phyloP scores from a whole-genome alignment of 2,329 filamentous ascomycete species.

The Arthrobotrys sphaeroides region DNA sequence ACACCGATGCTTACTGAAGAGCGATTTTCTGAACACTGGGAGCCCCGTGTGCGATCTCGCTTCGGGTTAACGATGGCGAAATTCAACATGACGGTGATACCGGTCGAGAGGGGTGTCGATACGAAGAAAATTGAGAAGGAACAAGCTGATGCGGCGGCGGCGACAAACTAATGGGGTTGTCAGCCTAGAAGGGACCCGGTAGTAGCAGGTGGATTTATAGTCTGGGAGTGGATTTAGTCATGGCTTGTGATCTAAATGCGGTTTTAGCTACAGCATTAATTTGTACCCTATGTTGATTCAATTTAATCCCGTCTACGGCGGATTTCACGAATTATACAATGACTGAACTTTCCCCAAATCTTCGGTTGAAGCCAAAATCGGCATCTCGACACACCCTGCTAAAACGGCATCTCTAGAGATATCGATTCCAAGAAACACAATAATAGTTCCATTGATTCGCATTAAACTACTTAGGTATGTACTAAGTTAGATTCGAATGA shows the following conservation, averaged over 20 bases:
- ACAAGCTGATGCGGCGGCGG: conserved; percentile 24
- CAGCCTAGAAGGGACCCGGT: neutral
- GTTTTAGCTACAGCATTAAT: neutral
- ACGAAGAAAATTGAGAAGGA: conserved; percentile 56
- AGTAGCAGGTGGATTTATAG: no score
- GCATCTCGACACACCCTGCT: no score
- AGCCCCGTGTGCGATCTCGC: conserved; percentile 60
- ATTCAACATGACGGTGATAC: conserved; percentile 62
- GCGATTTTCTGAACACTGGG: conserved; percentile 62
- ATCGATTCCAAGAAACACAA: no score
- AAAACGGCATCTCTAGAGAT: no score
- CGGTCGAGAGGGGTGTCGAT: conserved; percentile 61
- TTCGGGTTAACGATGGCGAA: conserved; percentile 63
- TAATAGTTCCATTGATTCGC: neutral
- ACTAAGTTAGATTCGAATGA: neutral
- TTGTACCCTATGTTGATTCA: neutral
- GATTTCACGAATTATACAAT: neutral
- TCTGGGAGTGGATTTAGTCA: neutral
- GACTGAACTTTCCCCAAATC: no score
- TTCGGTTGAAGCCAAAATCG: no score
- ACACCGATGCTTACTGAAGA: conserved; percentile 62
- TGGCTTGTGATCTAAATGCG: neutral
- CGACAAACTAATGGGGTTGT: neutral
- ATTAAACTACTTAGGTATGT: neutral
- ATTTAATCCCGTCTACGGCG: neutral